phyloP scores from a whole-genome alignment of 148 eudicot genomes.

The Simmondsia chinensis region DNA sequence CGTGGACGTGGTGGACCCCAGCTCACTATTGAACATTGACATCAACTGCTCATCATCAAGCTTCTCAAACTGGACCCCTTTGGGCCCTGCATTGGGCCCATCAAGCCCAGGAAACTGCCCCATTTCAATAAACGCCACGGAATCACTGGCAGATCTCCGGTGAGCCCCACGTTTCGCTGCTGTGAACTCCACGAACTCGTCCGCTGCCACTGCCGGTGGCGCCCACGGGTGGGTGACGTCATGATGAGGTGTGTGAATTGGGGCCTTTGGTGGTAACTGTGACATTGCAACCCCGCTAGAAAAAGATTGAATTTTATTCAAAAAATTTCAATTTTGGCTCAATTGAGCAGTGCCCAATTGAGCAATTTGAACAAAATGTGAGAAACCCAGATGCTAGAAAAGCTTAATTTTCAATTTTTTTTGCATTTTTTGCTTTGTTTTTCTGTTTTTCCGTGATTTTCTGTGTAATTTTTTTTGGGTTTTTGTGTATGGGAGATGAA shows the following conservation, averaged over 20 bases:
- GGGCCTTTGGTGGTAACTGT: conserved; percentile 68
- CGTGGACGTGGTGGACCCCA: conserved; percentile 51
- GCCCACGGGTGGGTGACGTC: conserved; percentile 3
- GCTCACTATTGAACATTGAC: conserved; percentile 67
- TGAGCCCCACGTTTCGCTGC: conserved; percentile 53
- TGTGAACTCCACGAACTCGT: conserved; percentile 73
- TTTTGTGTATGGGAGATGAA: background rate
- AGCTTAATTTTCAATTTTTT: background rate
- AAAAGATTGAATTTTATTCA: background rate
- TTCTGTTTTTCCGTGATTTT: background rate
- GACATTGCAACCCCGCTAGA: conserved; percentile 30
- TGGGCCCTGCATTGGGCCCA: conserved; percentile 7
- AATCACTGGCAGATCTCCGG: conserved; percentile 56
- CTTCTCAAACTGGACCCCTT: conserved; percentile 30
- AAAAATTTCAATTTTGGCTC: background rate
- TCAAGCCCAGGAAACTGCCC: conserved; percentile 10
- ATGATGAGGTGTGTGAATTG: conserved; percentile 32
- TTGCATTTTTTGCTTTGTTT: background rate
- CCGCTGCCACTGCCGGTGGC: conserved; percentile 15
- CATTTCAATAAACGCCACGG: conserved; percentile 54
- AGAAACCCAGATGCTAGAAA: too few species aligned
- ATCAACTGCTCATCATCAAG: conserved; percentile 81
- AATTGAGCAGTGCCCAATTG: too few species aligned
- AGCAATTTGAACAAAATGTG: too few species aligned
- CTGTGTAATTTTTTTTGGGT: background rate